Base-by-base conservation (phyloP, 495 filamentous ascomycete species). In the Elasticomyces elasticus region DNA sequence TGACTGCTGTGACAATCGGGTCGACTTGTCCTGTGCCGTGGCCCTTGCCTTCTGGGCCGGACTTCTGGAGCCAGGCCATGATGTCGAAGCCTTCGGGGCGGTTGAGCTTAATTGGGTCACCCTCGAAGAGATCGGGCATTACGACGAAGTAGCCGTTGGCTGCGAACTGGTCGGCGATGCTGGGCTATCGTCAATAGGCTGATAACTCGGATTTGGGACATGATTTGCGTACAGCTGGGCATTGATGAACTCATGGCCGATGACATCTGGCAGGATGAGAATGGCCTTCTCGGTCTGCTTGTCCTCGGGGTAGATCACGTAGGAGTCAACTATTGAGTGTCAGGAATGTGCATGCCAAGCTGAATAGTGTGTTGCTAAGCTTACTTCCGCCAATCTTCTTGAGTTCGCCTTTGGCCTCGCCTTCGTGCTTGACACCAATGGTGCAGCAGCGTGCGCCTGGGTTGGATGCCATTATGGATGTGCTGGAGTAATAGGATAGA, bases 81-180 rank as follows among this genome's bases (percentile, higher is more conserved):
- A 91, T 54, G 59, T 86, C 74, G 60, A 80, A 83, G 60, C 69
- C 79, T 28, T 61, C 70, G 0, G 76, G 68, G 1, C 74, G 72
- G 70, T 84, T 82, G 47, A 82, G 73, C 5, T 70, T 71, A 61
- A 87, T 63, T 15, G 79, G 60, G 61, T 94, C 85, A 47, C 85
- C 87, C 38, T 82, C 75, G 74, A 91, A 87, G 54, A 85, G 70
- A 66, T 95, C 89, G 52, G 86, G 78, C 59, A 94, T 72, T 22
- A 90, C 67, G 41, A 80, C 81, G 20, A 85, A 75, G 68, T 89
- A 95, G 40, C 88, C 89, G 64, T 86, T 85, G 62, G 79, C 81
- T 53, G 89, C 89, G 56, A 78, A 87, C 66, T 87, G 83, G 72
- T 94, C 88, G 54, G 87, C 87, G 53, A 90, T 73, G 28, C 74